Percentiles rank a stretch among this genome's conserved stretches.
phyloP scores from a whole-genome alignment of 192 early-diverging fungal genomes.

The Piromyces finnis region DNA sequence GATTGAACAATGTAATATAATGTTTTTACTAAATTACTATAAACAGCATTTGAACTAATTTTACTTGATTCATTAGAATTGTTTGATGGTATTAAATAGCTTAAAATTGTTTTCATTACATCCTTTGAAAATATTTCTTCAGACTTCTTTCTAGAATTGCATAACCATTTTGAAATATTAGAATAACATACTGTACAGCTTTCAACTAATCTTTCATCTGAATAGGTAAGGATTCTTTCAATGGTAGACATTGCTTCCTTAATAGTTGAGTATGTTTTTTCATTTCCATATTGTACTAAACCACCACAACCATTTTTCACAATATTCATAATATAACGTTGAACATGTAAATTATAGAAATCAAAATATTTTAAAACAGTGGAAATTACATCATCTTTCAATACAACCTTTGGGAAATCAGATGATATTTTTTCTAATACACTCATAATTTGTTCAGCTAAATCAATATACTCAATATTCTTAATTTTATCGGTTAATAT shows the following conservation, averaged over 20 bases:
- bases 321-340: constrained; percentile 59
- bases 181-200: constrained; percentile 42
- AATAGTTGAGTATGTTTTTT: constrained; percentile 8
- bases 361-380: constrained; percentile 71
- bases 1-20: constrained; percentile 16
- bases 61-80: not conserved
- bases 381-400: constrained; percentile 51
- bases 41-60: not conserved
- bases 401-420: constrained; percentile 48
- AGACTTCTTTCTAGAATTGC: constrained; percentile 21
- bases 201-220: constrained; percentile 58
- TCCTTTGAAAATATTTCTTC: constrained; percentile 11
- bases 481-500: constrained; percentile 57
- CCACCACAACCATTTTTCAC: constrained; percentile 45
- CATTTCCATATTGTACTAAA: constrained; percentile 8
- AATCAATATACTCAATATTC: constrained; percentile 80
- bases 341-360: constrained; percentile 72
- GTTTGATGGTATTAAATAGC: not conserved
- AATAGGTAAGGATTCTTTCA: constrained; percentile 43
- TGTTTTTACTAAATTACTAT: constrained; percentile 17
- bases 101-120: not conserved
- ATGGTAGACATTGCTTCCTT: constrained; percentile 51
- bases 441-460: constrained; percentile 71
- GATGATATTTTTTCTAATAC: constrained; percentile 60
- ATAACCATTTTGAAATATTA: constrained; percentile 42